phyloP scores from a whole-genome alignment of 805 yeast genomes.

The Saccharomycopsis guyanensis region DNA sequence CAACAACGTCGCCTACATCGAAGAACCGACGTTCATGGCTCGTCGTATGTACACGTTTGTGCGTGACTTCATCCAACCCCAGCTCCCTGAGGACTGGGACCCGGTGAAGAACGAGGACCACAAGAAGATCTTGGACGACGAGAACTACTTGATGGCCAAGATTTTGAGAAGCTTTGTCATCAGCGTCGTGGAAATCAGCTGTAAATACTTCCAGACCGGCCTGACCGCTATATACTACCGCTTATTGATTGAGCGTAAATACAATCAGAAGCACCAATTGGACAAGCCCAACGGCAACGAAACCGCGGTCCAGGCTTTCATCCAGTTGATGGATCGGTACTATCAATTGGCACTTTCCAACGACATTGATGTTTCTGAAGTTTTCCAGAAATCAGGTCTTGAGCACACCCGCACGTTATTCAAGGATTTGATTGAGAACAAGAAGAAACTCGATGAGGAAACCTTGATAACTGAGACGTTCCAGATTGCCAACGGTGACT shows the following conservation, averaged over 20 bases:
- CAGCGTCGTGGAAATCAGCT: slow-evolving; percentile 37
- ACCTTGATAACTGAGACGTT: slow-evolving; percentile 31
- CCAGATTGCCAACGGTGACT: slow-evolving; percentile 31
- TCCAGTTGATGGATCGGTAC: slow-evolving; percentile 34
- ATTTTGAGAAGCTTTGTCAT: slow-evolving; percentile 58
- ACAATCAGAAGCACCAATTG: too few species aligned
- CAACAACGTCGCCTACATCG: slow-evolving; percentile 30
- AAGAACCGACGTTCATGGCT: slow-evolving; percentile 35
- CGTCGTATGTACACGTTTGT: slow-evolving; percentile 61
- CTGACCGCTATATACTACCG: slow-evolving; percentile 28
- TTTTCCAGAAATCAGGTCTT: slow-evolving; percentile 30
- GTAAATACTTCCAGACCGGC: slow-evolving; percentile 26
- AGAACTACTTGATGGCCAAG: slow-evolving; percentile 54
- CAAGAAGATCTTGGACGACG: slow-evolving; percentile 43
- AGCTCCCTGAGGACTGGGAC: slow-evolving; percentile 31
- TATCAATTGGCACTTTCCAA: slow-evolving; percentile 49
- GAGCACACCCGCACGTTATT: slow-evolving; percentile 38
- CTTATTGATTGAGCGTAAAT: slow-evolving; percentile 14
- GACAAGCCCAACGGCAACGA: slow-evolving; percentile 21
- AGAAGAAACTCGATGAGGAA: slow-evolving; percentile 25
- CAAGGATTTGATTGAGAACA: slow-evolving; percentile 26
- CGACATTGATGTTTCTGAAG: slow-evolving; percentile 51
- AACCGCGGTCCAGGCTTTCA: slow-evolving; percentile 26
- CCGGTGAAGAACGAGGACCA: slow-evolving; percentile 30
- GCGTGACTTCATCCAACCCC: slow-evolving; percentile 49